These are phyloP conservation scores for Elaeis oleifera DNA, from an alignment of 202 grass and related monocot species.

Conservation along the genomic window DNA sequence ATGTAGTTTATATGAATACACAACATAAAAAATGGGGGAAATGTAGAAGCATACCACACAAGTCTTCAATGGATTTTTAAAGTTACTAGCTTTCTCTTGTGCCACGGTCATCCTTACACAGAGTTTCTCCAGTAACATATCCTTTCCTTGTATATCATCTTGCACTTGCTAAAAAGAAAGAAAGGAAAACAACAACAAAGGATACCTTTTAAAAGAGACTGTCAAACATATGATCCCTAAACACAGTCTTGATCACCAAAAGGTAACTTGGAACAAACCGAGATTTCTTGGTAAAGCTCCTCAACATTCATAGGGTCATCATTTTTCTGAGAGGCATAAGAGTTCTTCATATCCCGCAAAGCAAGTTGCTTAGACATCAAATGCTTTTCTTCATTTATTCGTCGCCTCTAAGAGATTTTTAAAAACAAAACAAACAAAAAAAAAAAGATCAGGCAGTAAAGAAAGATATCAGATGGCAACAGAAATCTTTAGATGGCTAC, in stretches of 20 bases:
- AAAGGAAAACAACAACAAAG: conserved; percentile 18
- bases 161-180: conserved; percentile 45
- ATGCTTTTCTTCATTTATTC: conserved; percentile 30
- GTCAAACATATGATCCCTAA: conserved; percentile 2
- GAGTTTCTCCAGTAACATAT: conserved; percentile 58
- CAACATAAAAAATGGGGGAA: neutral
- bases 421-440: neutral
- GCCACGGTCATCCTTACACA: conserved; percentile 31
- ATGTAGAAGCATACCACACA: conserved; percentile 39
- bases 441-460: conserved; percentile 9
- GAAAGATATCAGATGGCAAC: neutral
- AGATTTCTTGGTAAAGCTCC: conserved; percentile 65
- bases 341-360: conserved; percentile 45
- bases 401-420: conserved; percentile 37
- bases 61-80: conserved; percentile 35
- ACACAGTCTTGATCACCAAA: conserved; percentile 1
- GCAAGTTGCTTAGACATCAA: conserved; percentile 40
- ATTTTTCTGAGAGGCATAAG: conserved; percentile 45
- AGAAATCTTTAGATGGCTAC: neutral
- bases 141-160: conserved; percentile 37
- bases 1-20: neutral
- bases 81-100: conserved; percentile 38
- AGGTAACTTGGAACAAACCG: conserved; percentile 33
- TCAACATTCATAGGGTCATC: conserved; percentile 37
- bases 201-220: conserved; percentile 12